Conservation (phyloP, 2,329 filamentous ascomycete genomes). For the Talaromyces sp. region DNA sequence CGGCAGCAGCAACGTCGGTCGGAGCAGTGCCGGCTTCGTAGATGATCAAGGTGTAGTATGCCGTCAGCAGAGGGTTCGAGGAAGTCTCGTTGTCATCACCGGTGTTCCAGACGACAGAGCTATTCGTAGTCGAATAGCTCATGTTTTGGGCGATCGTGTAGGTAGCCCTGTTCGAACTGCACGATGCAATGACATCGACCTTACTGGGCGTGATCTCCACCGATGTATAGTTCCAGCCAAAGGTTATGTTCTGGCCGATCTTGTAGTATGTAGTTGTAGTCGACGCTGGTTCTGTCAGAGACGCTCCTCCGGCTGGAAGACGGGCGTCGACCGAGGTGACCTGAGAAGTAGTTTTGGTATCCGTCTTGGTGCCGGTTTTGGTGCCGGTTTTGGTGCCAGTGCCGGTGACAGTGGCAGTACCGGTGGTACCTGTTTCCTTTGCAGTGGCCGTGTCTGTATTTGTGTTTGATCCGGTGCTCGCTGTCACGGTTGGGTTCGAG, state of each 20-base stretch:
- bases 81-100: constrained; percentile 45
- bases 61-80: constrained; percentile 50
- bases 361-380: constrained; percentile 3
- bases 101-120: constrained; percentile 58
- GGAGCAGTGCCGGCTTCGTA: constrained; percentile 54
- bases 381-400: not conserved
- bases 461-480: constrained; percentile 14
- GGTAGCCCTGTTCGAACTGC: constrained; percentile 52
- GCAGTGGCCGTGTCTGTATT: constrained; percentile 8
- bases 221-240: constrained; percentile 66
- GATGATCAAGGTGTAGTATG: constrained; percentile 60
- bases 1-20: constrained; percentile 48
- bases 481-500: constrained; percentile 14
- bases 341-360: constrained; percentile 23
- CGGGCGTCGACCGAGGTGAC: constrained; percentile 48
- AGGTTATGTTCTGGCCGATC: constrained; percentile 58
- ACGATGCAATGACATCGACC: constrained; percentile 59
- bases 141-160: constrained; percentile 61
- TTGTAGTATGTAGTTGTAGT: constrained; percentile 57
- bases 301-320: constrained; percentile 54
- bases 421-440: constrained; percentile 13
- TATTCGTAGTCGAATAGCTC: constrained; percentile 51
- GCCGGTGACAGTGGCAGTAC: not conserved
- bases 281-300: constrained; percentile 55
- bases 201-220: constrained; percentile 53